phyloP scores from a whole-genome alignment of 202 grass and related monocot genomes.

The Hordeum pubiflorum region DNA sequence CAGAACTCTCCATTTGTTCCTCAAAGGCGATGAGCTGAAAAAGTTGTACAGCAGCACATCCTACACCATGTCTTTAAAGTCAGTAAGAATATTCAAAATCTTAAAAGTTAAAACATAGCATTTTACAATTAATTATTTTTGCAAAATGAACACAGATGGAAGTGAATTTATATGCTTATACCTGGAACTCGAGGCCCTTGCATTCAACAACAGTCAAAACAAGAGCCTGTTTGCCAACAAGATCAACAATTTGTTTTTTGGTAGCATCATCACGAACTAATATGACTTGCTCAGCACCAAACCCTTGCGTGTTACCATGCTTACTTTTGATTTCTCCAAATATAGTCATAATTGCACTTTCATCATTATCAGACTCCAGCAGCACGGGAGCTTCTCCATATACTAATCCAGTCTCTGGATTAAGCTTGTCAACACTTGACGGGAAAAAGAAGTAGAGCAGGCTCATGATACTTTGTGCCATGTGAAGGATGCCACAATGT shows the following conservation, averaged over 20 bases:
- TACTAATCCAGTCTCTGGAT: constrained; percentile 67
- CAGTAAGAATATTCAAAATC: background rate
- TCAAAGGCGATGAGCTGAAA: constrained; percentile 59
- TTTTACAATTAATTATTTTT: background rate
- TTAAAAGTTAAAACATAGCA: background rate
- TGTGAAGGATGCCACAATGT: constrained; percentile 61
- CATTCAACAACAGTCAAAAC: constrained; percentile 88
- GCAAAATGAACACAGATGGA: background rate
- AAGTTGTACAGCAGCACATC: constrained; percentile 88
- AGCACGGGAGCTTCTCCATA: constrained; percentile 84
- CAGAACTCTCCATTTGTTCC: constrained; percentile 74
- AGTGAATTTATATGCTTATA: constrained; percentile 21
- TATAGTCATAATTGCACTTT: constrained; percentile 80
- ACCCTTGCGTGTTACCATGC: constrained; percentile 30
- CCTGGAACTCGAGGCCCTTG: constrained; percentile 91
- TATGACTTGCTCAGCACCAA: constrained; percentile 88
- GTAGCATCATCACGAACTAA: constrained; percentile 62
- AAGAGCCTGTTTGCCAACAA: constrained; percentile 69
- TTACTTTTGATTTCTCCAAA: constrained; percentile 47
- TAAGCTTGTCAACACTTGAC: constrained; percentile 61
- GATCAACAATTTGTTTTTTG: constrained; percentile 54
- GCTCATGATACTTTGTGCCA: constrained; percentile 77
- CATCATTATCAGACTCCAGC: constrained; percentile 55
- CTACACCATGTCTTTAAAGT: constrained; percentile 28
- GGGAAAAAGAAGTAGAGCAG: constrained; percentile 53